phyloP scores from a whole-genome alignment of 345 rosid genomes.

The Eucalyptus pauciflora region DNA sequence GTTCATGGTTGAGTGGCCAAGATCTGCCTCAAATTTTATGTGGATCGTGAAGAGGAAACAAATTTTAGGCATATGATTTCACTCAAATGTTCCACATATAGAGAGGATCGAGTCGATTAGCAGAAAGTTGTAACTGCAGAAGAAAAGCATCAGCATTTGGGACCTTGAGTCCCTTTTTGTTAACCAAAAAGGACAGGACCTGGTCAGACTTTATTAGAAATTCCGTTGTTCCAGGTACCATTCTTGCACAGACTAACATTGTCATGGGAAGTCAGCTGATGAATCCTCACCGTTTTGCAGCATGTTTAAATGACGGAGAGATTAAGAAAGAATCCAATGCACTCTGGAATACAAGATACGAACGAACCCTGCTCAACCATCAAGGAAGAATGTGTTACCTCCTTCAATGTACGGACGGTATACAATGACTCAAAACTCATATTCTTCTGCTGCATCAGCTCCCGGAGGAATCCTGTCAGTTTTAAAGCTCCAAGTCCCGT shows the following conservation, averaged over 20 bases:
- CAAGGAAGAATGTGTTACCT: conserved; percentile 30
- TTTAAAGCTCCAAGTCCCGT: conserved; percentile 76
- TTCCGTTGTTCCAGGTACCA: background rate
- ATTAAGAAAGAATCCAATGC: background rate
- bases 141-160: background rate
- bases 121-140: background rate
- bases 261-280: background rate
- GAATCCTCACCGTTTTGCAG: background rate
- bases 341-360: background rate
- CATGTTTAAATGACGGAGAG: background rate
- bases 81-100: background rate
- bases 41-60: background rate
- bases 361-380: background rate
- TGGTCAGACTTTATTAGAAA: background rate
- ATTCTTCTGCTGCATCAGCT: conserved; percentile 70
- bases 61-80: background rate
- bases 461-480: conserved; percentile 77
- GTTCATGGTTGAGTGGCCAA: background rate
- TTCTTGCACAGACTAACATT: background rate
- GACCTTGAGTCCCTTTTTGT: background rate
- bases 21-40: background rate
- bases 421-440: conserved; percentile 56
- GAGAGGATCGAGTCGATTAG: background rate
- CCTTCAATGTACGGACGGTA: conserved; percentile 79
- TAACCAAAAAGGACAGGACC: background rate